Percentiles rank a stretch among this genome's conserved stretches.
Conservation (phyloP, 23 red algal species). For the Cyanidium caldarium region DNA sequence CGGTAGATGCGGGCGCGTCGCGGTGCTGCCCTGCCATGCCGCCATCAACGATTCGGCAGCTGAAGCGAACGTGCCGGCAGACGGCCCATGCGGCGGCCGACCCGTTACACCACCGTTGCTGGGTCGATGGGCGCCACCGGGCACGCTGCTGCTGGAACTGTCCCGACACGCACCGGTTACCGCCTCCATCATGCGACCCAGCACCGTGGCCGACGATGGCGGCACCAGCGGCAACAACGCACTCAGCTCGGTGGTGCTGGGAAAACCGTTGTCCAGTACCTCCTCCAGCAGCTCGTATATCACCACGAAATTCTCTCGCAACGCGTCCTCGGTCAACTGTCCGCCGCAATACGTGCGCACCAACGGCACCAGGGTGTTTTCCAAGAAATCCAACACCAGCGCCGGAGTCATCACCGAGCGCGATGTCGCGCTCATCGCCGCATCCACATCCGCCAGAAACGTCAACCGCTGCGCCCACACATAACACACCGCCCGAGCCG, state of each 20-base stretch:
- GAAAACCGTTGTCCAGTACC: background rate
- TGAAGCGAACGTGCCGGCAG: too few relatives aligned
- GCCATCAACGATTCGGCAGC: too few relatives aligned
- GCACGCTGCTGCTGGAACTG: too few relatives aligned
- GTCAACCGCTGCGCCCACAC: too few relatives aligned
- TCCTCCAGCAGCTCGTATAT: conserved; percentile 4
- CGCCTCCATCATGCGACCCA: background rate
- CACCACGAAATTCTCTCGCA: background rate
- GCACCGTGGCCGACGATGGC: background rate
- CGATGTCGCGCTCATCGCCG: background rate
- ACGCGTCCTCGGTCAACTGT: background rate
- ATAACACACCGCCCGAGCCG: too few relatives aligned
- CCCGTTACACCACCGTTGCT: too few relatives aligned
- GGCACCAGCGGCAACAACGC: background rate
- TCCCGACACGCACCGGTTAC: too few relatives aligned
- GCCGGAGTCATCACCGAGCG: background rate
- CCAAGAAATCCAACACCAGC: background rate
- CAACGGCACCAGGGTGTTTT: background rate
- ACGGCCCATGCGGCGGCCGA: too few relatives aligned
- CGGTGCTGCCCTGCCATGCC: too few relatives aligned
- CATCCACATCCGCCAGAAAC: conserved; percentile 3
- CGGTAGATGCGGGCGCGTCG: background rate
- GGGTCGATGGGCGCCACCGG: too few relatives aligned
- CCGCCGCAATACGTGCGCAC: background rate
- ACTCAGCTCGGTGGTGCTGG: background rate